A percentile compares a stretch with the other conserved stretches of the same genome.
These are phyloP conservation scores for Hippophae tibetana DNA, from an alignment of 306 rosid genomes.

Conservation along the genomic window DNA sequence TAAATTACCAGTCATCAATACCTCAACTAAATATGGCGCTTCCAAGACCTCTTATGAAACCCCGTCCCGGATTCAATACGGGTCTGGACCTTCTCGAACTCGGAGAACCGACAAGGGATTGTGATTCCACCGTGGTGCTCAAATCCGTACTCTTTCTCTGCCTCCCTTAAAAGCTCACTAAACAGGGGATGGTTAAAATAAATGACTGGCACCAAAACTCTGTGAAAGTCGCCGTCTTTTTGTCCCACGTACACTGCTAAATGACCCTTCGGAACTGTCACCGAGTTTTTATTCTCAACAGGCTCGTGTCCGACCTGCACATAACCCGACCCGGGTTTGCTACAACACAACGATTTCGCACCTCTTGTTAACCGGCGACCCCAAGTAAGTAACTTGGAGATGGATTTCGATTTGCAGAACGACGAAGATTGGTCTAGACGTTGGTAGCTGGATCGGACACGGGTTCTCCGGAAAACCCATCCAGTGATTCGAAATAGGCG, in stretches of 20 bases:
- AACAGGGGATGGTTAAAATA: conserved; percentile 87
- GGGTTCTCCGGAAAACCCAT: conserved; percentile 31
- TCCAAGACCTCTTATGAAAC: conserved; percentile 31
- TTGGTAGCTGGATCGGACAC: conserved; percentile 20
- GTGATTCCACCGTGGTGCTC: conserved; percentile 76
- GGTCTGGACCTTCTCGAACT: conserved; percentile 67
- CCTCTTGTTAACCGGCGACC: conserved; percentile 38
- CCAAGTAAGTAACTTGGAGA: conserved; percentile 46
- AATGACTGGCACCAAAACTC: conserved; percentile 81
- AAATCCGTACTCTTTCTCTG: conserved; percentile 73
- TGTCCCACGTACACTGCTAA: conserved; percentile 84
- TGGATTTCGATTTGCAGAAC: conserved; percentile 10
- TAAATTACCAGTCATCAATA: conserved; percentile 13
- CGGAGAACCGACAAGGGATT: conserved; percentile 66
- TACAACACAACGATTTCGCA: conserved; percentile 38
- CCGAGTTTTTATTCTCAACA: conserved; percentile 1
- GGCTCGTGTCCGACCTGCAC: conserved; percentile 30
- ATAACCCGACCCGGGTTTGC: conserved; percentile 33
- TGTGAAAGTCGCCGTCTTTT: conserved; percentile 56
- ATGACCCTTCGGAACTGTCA: conserved; percentile 69
- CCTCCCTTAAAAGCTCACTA: conserved; percentile 51
- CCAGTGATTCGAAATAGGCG: conserved; percentile 33
- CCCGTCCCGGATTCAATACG: conserved; percentile 52
- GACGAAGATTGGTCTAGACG: conserved; percentile 7
- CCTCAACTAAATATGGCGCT: conserved; percentile 12